These are phyloP conservation scores for Aspergillus sojae DNA, from an alignment of 2,329 filamentous ascomycete genomes.

Conservation along the genomic window DNA sequence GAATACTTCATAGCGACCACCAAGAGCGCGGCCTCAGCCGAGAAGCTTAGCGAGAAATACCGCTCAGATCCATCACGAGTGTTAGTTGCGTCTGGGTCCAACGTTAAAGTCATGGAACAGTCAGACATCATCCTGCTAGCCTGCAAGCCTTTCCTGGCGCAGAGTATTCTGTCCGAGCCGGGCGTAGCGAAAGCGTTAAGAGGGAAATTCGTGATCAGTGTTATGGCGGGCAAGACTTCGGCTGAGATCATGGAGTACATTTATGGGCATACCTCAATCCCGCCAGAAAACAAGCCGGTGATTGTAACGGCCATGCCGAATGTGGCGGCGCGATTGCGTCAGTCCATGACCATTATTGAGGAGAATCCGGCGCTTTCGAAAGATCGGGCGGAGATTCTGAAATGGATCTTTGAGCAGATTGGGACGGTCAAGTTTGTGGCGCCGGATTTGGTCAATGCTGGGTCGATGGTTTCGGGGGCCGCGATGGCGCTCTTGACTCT, in stretches of 20 bases:
- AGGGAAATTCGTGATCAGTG: conserved; percentile 53
- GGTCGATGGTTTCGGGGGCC: conserved; percentile 62
- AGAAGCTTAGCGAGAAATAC: conserved; percentile 34
- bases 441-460: conserved; percentile 56
- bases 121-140: conserved; percentile 50
- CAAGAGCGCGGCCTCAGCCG: conserved; percentile 38
- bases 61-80: conserved; percentile 29
- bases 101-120: conserved; percentile 34
- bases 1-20: conserved; percentile 45
- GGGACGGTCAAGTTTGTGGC: conserved; percentile 54
- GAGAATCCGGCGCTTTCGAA: conserved; percentile 44
- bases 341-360: conserved; percentile 55
- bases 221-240: conserved; percentile 51
- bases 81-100: conserved; percentile 37
- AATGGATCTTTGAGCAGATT: conserved; percentile 57
- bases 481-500: conserved; percentile 63
- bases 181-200: conserved; percentile 43
- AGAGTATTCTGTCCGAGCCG: conserved; percentile 36
- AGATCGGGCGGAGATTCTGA: conserved; percentile 35
- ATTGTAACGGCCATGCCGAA: conserved; percentile 51
- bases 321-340: conserved; percentile 47
- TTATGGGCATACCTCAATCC: conserved; percentile 7
- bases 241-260: conserved; percentile 35
- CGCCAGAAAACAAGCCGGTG: conserved; percentile 10
- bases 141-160: conserved; percentile 50